Evolutionary conservation across 495 filamentous ascomycete species (phyloP), one percentile per base, ranked within the genome.

Genomic region (Penicillium odoratum): DNA sequence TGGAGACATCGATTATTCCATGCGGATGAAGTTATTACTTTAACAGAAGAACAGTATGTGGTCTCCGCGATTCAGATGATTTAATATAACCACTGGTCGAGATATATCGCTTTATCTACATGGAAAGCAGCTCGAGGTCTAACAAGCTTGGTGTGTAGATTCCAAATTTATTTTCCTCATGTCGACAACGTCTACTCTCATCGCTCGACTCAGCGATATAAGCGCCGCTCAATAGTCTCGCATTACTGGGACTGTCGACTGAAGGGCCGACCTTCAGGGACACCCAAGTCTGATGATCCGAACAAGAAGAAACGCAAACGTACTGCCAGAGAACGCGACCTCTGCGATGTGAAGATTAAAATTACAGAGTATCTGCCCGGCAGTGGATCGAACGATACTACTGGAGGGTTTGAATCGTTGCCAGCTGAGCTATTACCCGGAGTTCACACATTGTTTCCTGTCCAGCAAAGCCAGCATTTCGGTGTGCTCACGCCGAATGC

Each of bases 111-210:
- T n/a, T 38, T 46, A 44, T 18, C 43, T 53, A 45, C 47, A 25
- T 52, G 9, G 29, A 31, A 52, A 11, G 33, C 46, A 34, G 38
- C 46, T 29, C 21, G 52, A n/a, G 16, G 36, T 8, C 44, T 56
- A 48, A 48, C 60, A 62, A 42, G 47, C 26, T 47, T 40, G 10
- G n/a, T 34, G 38, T 55, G 36, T 45, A 93, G 91, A 69, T 94
- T 90, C 72, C 84, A 90, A 62, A 93, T 84, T 18, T 96, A 94
- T 72, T 96, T 92, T 67, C 90, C 91, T 0, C 90, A 93, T 71
- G 80, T 95, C 65, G 92, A 96, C 73, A 96, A 96, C 69, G 84
- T 96, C 48, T 96, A 93, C 70, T 93, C 91, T 16, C 91, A 94
- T 74, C 87, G 91, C 48, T 93, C 91, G 4, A 93, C 91, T 4